phyloP scores from a whole-genome alignment of 257 asterid species.

The Ilex aquifolium region DNA sequence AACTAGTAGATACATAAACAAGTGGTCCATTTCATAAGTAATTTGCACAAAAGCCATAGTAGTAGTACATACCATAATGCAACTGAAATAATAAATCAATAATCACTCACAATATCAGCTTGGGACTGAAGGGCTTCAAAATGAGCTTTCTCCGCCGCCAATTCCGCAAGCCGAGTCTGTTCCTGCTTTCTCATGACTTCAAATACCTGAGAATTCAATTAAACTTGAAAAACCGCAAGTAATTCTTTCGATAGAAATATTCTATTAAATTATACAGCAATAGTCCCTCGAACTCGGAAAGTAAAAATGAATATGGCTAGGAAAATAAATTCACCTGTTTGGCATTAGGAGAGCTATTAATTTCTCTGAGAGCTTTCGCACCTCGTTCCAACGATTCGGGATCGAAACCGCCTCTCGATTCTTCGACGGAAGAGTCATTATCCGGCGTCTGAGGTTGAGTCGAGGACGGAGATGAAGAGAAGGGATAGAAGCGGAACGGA shows the following conservation, averaged over 20 bases:
- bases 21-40: neutral
- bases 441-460: constrained; percentile 24
- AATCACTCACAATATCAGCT: constrained; percentile 64
- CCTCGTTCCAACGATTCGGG: constrained; percentile 75
- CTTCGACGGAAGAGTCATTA: constrained; percentile 42
- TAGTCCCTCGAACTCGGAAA: neutral
- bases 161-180: constrained; percentile 58
- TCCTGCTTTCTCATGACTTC: constrained; percentile 93
- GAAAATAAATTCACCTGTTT: constrained; percentile 34
- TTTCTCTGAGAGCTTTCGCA: constrained; percentile 80
- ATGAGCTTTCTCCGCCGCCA: constrained; percentile 78
- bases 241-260: neutral
- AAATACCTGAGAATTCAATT: constrained; percentile 43
- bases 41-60: neutral
- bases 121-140: constrained; percentile 71
- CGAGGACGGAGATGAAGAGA: constrained; percentile 35
- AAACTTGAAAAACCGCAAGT: neutral
- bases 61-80: neutral
- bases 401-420: constrained; percentile 63
- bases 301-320: neutral
- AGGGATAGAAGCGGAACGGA: constrained; percentile 46
- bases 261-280: too few species aligned
- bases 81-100: constrained; percentile 1
- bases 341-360: constrained; percentile 55
- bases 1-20: too few species aligned